These are phyloP conservation scores for Cyclostephanos invisitatus DNA, from an alignment of 108 stramenopile genomes.

Conservation along the genomic window DNA sequence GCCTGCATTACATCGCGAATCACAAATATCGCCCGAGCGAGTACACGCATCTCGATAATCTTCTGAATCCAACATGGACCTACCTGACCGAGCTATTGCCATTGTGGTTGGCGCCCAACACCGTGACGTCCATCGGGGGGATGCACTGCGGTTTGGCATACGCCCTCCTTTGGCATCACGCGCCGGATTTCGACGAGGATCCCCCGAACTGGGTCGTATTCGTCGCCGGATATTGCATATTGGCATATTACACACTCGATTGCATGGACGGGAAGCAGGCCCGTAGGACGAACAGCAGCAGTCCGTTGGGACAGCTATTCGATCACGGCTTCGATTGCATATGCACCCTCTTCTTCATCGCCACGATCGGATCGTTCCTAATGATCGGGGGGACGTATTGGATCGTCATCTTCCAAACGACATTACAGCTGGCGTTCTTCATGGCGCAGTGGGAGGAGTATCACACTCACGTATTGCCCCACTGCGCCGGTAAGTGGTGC, in stretches of 20 bases:
- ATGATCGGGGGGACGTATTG: constrained; percentile 53
- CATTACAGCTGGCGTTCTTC: constrained; percentile 86
- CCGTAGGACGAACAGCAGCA: constrained; percentile 82
- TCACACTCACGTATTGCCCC: constrained; percentile 83
- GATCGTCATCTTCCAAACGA: constrained; percentile 61
- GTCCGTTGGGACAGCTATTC: constrained; percentile 96
- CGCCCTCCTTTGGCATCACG: constrained; percentile 52
- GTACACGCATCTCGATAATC: constrained; percentile 75
- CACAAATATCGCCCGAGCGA: constrained; percentile 77
- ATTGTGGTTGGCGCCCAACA: constrained; percentile 88
- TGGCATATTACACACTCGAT: constrained; percentile 94
- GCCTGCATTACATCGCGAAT: constrained; percentile 67
- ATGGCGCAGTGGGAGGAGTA: constrained; percentile 97
- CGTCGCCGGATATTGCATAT: constrained; percentile 57
- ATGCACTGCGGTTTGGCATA: constrained; percentile 65
- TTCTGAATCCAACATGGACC: constrained; percentile 86
- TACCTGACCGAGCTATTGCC: constrained; percentile 79
- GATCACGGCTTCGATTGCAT: constrained; percentile 97
- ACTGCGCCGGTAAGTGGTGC: constrained; percentile 59
- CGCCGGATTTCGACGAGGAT: constrained; percentile 44
- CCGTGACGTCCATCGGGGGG: constrained; percentile 84
- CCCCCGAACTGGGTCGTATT: constrained; percentile 73
- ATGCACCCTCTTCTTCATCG: constrained; percentile 69
- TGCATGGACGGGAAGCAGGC: constrained; percentile 99
- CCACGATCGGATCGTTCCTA: constrained; percentile 53